Evolutionary conservation across 371 early-diverging fungal species (phyloP), one percentile per base, ranked within the genome.

Genomic region (Mortierella sp.): DNA sequence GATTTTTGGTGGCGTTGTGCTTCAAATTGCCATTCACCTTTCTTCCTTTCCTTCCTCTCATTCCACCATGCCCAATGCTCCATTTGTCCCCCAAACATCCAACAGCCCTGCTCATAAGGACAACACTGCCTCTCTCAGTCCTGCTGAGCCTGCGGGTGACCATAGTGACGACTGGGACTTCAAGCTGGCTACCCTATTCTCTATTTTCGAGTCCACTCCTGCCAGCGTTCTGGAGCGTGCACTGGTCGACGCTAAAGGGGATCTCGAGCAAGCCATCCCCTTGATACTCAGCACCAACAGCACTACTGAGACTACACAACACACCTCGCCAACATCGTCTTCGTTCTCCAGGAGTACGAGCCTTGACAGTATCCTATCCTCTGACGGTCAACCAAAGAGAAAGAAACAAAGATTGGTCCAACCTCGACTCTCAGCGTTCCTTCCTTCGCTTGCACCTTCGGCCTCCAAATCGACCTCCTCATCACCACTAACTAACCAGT

Each of bases 221-320:
- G 69, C 49, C 7, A 34, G 57, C 3, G 39, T 57, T 28, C 58
- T 76, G 10, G 65, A 37, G 17, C 22, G 60, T 14, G 76, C 76
- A 1, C 48, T 76, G 24, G 19, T 40, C 16, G 29, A 56, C 14
- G 54, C 76, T 12, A 43, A 68, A 0, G 69, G 69, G 3, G 64
- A 76, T 21, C 61, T 68, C 21, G 76, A 76, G 28, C 60, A 63
- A 16, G 76, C 76, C 10, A 76, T 76, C 8, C 67, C 67, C 9
- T 37, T 64, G 19, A 59, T 76, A 27, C 65, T 76, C 34, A 67
- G 63, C 43, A 57, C 12, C 28, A 60, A 51, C 21, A 54, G 40
- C 45, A 31, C 25, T 25, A 28, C 37, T 10, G 13, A 24, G 0
- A 47, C 59, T 16, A 9, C 61, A 17, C 37, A 44, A 0, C 17